These are phyloP conservation scores for Bauhinia variegata DNA, from an alignment of 306 rosid genomes.

Conservation along the genomic window DNA sequence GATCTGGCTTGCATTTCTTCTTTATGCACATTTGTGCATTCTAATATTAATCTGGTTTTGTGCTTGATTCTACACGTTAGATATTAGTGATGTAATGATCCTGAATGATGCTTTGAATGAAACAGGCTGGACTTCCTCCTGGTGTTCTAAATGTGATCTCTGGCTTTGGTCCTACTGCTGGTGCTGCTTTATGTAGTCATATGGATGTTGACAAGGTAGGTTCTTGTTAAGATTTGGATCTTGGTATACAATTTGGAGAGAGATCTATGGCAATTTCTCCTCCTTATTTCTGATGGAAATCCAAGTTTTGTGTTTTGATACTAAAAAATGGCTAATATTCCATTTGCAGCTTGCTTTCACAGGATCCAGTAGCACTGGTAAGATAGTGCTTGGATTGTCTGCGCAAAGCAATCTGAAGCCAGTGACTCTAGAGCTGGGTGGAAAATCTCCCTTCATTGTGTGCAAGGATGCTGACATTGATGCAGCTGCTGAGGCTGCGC, in stretches of 20 bases:
- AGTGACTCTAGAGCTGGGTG: slow-evolving; percentile 80
- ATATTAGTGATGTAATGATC: background rate
- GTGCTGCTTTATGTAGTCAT: slow-evolving; percentile 75
- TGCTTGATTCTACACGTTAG: background rate
- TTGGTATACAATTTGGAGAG: background rate
- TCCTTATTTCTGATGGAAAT: background rate
- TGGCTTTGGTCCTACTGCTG: slow-evolving; percentile 80
- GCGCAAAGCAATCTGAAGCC: slow-evolving; percentile 74
- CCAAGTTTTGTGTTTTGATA: slow-evolving; percentile 20
- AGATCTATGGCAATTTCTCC: background rate
- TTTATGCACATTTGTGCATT: background rate
- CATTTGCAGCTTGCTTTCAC: slow-evolving; percentile 74
- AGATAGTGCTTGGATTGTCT: slow-evolving; percentile 53
- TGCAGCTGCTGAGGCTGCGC: slow-evolving; percentile 75
- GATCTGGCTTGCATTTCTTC: background rate
- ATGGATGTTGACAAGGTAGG: slow-evolving; percentile 81
- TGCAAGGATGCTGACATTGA: slow-evolving; percentile 81
- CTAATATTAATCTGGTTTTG: no score
- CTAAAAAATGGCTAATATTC: slow-evolving; percentile 16
- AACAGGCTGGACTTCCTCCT: slow-evolving; percentile 81
- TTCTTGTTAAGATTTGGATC: background rate
- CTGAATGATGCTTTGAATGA: slow-evolving; percentile 25
- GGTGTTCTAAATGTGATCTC: slow-evolving; percentile 71
- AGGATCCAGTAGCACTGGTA: slow-evolving; percentile 72
- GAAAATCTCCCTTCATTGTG: slow-evolving; percentile 80